Evolutionary conservation across 768 basidiomycete genomes (phyloP), one percentile per base, ranked within the genome.

Genomic region (Cytidiella melzeri): DNA sequence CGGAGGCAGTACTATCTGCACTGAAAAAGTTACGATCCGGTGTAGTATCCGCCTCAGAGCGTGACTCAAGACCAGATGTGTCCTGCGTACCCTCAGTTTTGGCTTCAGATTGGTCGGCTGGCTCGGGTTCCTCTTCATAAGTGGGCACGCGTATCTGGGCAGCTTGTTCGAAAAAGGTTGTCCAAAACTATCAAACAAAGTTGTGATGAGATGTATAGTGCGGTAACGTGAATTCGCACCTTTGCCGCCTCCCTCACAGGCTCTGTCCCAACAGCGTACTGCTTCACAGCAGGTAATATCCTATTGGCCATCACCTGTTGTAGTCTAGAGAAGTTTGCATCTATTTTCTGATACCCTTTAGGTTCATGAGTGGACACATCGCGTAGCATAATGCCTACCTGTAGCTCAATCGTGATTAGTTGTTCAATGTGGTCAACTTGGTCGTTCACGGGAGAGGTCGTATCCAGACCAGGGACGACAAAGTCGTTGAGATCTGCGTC

Each of bases 371-470:
- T n/a, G 34, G 12, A 28, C 12, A 25, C 28, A 37, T 9, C 3
- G 30, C 10, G 38, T 2, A 39, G 39, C 19, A 18, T 23, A 20
- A 15, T 36, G 48, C 28, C 64, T 48, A 86, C 91, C 78, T 94
- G 93, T 10, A 98, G 73, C 56, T 92, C 86, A 45, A 93, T 76
- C 7, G 94, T 93, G 53, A 95, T 94, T 60, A 94, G 75, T 63
- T 96, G 94, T 66, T 98, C 94, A 50, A 96, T 91, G 67, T 94
- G 90, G 60, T 95, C 92, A 47, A 92, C 85, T 69, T 96, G 93
- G 59, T 85, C 91, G 51, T 76, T 76, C 21, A 81, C 70, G 19
- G 86, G 73, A 20, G 86, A 84, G 9, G 69, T 72, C 1, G 75
- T 77, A 58, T 92, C 85, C 30, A 92, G 71, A 0, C 89, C 88